A percentile compares a stretch with the other conserved stretches of the same genome.
These are phyloP conservation scores for Posidonia oceanica DNA, from an alignment of 116 monocot genomes.

Conservation along the genomic window DNA sequence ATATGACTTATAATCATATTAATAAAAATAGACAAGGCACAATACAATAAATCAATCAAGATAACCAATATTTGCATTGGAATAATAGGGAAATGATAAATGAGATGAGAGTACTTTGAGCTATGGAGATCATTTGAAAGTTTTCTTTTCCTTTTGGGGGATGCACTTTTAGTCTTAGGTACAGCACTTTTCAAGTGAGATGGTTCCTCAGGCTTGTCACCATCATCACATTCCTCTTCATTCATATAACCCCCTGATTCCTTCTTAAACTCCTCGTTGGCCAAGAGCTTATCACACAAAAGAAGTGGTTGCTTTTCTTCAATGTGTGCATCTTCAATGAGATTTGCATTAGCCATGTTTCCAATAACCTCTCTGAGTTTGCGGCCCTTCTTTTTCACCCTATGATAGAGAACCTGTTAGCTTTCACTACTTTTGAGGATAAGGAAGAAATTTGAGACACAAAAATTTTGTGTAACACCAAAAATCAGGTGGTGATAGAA, in stretches of 20 bases:
- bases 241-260: conserved; percentile 17
- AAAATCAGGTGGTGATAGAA: background rate
- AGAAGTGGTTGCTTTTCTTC: conserved; percentile 17
- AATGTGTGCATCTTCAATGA: conserved; percentile 21
- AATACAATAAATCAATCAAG: no score
- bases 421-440: background rate
- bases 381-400: conserved; percentile 43
- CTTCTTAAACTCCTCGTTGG: conserved; percentile 26
- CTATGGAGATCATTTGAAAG: conserved; percentile 16
- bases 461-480: background rate
- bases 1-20: no score
- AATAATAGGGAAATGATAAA: background rate
- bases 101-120: conserved; percentile 32
- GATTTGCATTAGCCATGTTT: conserved; percentile 17
- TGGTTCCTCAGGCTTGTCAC: conserved; percentile 14
- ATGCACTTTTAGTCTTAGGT: conserved; percentile 5
- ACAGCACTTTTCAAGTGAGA: background rate
- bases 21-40: no score
- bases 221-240: conserved; percentile 18
- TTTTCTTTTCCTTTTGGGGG: conserved; percentile 40
- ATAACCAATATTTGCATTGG: background rate
- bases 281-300: conserved; percentile 15
- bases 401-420: conserved; percentile 11
- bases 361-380: conserved; percentile 16
- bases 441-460: background rate